Evolutionary conservation across 139 green algal species (phyloP).

Genomic region (Tetraselmis chui): DNA sequence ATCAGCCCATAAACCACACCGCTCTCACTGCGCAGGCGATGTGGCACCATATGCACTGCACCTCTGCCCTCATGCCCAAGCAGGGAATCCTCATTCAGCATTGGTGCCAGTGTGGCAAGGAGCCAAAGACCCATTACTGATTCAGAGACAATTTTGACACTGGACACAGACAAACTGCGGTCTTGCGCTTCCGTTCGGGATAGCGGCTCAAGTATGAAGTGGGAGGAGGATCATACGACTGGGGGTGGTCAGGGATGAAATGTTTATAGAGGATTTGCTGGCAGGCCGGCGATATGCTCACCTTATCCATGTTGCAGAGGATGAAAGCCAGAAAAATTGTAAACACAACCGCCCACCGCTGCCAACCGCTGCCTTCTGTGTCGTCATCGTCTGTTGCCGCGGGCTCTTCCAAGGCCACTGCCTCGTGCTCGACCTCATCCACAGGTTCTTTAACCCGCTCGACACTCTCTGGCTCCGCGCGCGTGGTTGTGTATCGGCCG

Average conservation of each 20-base stretch:
- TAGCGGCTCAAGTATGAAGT: not conserved
- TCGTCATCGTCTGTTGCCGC: no score
- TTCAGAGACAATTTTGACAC: not conserved
- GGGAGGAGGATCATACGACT: not conserved
- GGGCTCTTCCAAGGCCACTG: no score
- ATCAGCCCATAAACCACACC: no score
- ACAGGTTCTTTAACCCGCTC: no score
- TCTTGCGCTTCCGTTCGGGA: not conserved
- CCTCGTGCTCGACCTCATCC: not conserved
- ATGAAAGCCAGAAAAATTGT: slow-evolving; percentile 60
- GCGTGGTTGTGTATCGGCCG: not conserved
- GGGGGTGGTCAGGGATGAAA: not conserved
- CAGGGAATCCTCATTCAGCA: no score
- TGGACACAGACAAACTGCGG: not conserved
- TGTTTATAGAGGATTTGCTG: not conserved
- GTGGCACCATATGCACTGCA: no score
- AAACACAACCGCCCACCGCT: not conserved
- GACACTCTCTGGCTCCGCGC: not conserved
- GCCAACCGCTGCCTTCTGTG: not conserved
- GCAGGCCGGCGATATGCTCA: slow-evolving; percentile 5
- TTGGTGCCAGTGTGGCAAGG: not conserved
- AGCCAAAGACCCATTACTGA: not conserved
- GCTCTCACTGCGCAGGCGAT: no score
- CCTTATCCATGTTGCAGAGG: slow-evolving; percentile 97
- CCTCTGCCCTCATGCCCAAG: no score